Percentiles rank a stretch among this genome's conserved stretches.
phyloP scores from a whole-genome alignment of 164 flowering plant genomes.

The Nymphaea colorata region DNA sequence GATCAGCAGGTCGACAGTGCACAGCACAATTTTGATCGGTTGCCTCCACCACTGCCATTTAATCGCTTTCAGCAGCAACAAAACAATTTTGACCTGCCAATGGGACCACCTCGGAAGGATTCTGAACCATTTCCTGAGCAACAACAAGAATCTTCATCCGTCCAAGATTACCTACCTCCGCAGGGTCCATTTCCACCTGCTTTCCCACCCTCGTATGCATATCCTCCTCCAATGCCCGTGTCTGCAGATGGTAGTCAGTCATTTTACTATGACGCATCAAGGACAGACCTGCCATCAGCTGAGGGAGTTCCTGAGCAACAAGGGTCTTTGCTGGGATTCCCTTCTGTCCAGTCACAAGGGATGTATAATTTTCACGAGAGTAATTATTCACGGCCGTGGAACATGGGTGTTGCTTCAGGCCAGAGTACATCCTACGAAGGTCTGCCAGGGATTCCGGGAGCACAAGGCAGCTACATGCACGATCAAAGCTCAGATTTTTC shows the following conservation, averaged over 20 bases:
- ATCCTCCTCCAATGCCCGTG: conserved; percentile 13
- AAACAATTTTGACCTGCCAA: conserved; percentile 28
- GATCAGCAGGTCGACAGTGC: conserved; percentile 22
- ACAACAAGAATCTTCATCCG: conserved; percentile 23
- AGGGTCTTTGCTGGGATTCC: conserved; percentile 55
- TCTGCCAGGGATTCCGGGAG: conserved; percentile 26
- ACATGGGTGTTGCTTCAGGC: conserved; percentile 18
- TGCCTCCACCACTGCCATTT: conserved; percentile 6
- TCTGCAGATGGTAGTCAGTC: conserved; percentile 52
- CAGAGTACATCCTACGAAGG: conserved; percentile 25
- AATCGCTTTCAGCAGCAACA: conserved; percentile 37
- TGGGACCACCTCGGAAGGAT: conserved; percentile 26
- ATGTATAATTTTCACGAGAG: conserved; percentile 20
- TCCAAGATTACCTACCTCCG: conserved; percentile 30
- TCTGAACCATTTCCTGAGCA: conserved; percentile 40
- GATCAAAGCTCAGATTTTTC: conserved; percentile 23
- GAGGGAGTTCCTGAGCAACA: conserved; percentile 46
- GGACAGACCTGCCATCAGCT: conserved; percentile 30
- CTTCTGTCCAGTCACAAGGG: conserved; percentile 27
- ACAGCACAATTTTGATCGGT: conserved; percentile 35
- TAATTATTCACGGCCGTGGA: conserved; percentile 50
- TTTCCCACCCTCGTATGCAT: conserved; percentile 40
- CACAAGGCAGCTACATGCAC: conserved; percentile 29
- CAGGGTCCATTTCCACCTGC: conserved; percentile 38
- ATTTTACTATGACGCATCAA: conserved; percentile 43